Base-by-base conservation (phyloP, 306 rosid species). In the Corylus avellana region DNA sequence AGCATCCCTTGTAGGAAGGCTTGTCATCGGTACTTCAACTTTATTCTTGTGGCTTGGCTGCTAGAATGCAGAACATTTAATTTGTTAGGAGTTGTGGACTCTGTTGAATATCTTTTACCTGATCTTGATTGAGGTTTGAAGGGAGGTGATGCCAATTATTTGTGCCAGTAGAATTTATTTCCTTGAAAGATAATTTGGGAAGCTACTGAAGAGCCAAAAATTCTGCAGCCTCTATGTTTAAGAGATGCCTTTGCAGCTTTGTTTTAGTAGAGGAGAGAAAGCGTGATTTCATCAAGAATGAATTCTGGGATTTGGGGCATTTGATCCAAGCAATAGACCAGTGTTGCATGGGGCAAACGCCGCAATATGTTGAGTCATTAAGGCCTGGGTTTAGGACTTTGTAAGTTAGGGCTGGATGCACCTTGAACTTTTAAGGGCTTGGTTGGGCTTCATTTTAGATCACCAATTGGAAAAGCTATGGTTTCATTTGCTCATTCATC, bases 381-480 rank as follows among this genome's bases (percentile, higher is more conserved):
- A 37, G 22, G 20, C 48, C 47, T 63, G 49, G 71, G 25, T 6
- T 17, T 16, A 37, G 11, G 25, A 66, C 49, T 35, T 37, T 66
- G 53, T 37, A 27, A 39, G 50, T 8, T 22, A 39, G 72, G 50
- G 27, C 3, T 39, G 29, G 72, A 16, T 67, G 27, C 51, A 9
- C 22, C 72, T 67, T 67, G 72, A 42, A 18, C 47, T 16, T 67
- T 67, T 18, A 67, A 39, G 72, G n/a, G 18, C 44, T 63, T 63
- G 20, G 14, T 13, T 7, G n/a, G 69, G 69, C 18, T 14, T 32
- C 44, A 5, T 12, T 63, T 62, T 27, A 12, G n/a, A 63, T 29
- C 44, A 63, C 69, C 69, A 63, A 39, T 67, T 3, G 48, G 29
- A 42, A 6, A 37, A 35, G 51, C 39, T 9, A 16, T 67, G 29